Evolutionary conservation across 2,329 filamentous ascomycete species (phyloP).

Genomic region (Penicillium oxalicum): DNA sequence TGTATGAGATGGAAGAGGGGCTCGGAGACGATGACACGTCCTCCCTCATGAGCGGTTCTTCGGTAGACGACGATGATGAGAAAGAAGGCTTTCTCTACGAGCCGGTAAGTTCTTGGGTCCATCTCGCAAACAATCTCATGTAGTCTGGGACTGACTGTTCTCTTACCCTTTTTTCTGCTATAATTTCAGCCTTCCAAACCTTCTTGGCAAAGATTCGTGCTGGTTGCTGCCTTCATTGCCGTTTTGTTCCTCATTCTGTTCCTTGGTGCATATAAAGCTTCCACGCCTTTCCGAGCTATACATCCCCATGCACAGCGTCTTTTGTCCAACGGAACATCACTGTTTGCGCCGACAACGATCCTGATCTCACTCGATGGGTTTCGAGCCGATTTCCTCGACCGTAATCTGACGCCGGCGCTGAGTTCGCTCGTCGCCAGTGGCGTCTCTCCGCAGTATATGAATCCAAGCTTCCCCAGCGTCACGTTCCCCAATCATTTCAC

Average conservation of each 20-base stretch:
- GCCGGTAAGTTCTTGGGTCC: slow-evolving; percentile 19
- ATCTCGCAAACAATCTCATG: no score
- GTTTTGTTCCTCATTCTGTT: slow-evolving; percentile 52
- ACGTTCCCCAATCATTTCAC: slow-evolving; percentile 98
- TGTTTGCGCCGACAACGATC: slow-evolving; percentile 87
- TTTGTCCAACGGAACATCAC: slow-evolving; percentile 73
- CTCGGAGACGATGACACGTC: slow-evolving; percentile 53
- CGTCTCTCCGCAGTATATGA: slow-evolving; percentile 87
- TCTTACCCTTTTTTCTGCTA: slow-evolving; percentile 1
- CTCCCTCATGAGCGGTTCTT: slow-evolving; percentile 55
- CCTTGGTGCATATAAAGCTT: slow-evolving; percentile 53
- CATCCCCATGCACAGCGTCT: slow-evolving; percentile 20
- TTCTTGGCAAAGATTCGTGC: slow-evolving; percentile 31
- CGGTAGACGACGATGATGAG: slow-evolving; percentile 49
- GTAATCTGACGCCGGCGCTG: slow-evolving; percentile 75
- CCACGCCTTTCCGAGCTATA: slow-evolving; percentile 31
- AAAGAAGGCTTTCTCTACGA: slow-evolving; percentile 29
- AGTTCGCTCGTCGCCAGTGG: slow-evolving; percentile 73
- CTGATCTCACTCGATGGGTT: slow-evolving; percentile 94
- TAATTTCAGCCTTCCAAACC: slow-evolving; percentile 16
- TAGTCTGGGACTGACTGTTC: no score
- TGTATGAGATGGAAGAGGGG: slow-evolving; percentile 89
- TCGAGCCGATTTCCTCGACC: slow-evolving; percentile 82
- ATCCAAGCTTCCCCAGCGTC: slow-evolving; percentile 88
- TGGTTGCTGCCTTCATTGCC: slow-evolving; percentile 43